These are phyloP conservation scores for Willaertia magna DNA, from an alignment of 208 protist genomes.

Conservation along the genomic window DNA sequence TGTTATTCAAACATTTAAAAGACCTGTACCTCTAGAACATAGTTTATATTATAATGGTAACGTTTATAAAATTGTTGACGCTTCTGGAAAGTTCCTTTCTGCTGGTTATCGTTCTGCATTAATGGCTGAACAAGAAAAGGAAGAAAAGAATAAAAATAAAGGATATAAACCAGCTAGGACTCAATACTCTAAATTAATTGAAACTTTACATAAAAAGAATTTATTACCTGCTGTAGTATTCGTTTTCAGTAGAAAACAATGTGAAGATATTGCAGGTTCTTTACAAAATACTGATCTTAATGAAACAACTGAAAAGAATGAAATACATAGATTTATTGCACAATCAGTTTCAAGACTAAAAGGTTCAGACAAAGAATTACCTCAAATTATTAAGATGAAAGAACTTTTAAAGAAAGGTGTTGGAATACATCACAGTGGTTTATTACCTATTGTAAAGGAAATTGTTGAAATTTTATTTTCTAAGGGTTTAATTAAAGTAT, in stretches of 20 bases:
- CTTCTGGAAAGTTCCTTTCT: constrained; percentile 5
- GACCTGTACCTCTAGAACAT: constrained; percentile 71
- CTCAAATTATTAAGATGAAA: constrained; percentile 40
- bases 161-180: not conserved
- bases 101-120: constrained; percentile 19
- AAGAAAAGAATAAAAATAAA: constrained; percentile 6
- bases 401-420: constrained; percentile 52
- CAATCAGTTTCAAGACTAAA: constrained; percentile 29
- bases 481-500: constrained; percentile 50
- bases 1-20: constrained; percentile 56
- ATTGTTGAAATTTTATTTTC: constrained; percentile 72
- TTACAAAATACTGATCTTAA: constrained; percentile 38
- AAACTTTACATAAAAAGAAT: constrained; percentile 28
- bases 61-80: constrained; percentile 35
- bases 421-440: constrained; percentile 69
- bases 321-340: constrained; percentile 46
- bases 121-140: constrained; percentile 22
- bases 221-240: constrained; percentile 54
- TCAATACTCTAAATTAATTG: constrained; percentile 22
- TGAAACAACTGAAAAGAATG: constrained; percentile 33
- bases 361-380: not conserved
- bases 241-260: constrained; percentile 51
- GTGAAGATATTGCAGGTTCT: constrained; percentile 32
- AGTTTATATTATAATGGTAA: constrained; percentile 43
- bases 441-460: constrained; percentile 75